Evolutionary conservation across 225 moss, liverwort and hornwort genomes (phyloP).

Genomic region (Polytrichum formosum): DNA sequence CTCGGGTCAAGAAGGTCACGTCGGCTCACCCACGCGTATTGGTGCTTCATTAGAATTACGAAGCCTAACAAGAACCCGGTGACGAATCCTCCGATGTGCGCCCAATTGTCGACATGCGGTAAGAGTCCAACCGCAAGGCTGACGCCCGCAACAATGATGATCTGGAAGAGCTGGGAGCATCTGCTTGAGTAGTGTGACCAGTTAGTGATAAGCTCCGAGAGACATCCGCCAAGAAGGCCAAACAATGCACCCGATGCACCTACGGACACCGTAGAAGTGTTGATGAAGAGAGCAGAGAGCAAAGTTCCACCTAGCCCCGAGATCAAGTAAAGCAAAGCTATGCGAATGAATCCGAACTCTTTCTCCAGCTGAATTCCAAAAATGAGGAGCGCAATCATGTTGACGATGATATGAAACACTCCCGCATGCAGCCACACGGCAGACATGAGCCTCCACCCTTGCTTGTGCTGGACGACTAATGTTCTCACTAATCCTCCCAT

Average conservation of each 20-base stretch:
- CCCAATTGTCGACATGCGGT: conserved; percentile 84
- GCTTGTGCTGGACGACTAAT: conserved; percentile 34
- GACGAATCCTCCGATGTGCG: conserved; percentile 78
- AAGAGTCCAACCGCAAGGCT: conserved; percentile 84
- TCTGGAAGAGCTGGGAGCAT: conserved; percentile 45
- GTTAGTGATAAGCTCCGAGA: conserved; percentile 75
- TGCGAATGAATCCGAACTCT: conserved; percentile 69
- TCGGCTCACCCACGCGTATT: conserved; percentile 57
- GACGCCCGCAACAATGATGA: conserved; percentile 48
- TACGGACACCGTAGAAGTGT: conserved; percentile 56
- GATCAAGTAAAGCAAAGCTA: conserved; percentile 57
- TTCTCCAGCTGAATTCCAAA: conserved; percentile 76
- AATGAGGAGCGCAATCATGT: conserved; percentile 76
- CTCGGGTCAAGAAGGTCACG: conserved; percentile 40
- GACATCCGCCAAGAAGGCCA: conserved; percentile 72
- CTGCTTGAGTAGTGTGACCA: conserved; percentile 62
- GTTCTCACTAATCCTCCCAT: conserved; percentile 61
- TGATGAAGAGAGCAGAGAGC: conserved; percentile 62
- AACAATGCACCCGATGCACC: conserved; percentile 91
- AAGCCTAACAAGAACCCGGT: conserved; percentile 69
- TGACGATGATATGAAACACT: conserved; percentile 73
- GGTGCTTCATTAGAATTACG: conserved; percentile 63
- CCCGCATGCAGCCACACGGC: conserved; percentile 91
- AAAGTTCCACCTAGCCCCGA: conserved; percentile 79
- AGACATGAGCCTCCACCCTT: conserved; percentile 83